Evolutionary conservation across 2,329 filamentous ascomycete genomes (phyloP), one percentile per base, ranked within the genome.

Genomic region (Aspergillus pseudotamarii): DNA sequence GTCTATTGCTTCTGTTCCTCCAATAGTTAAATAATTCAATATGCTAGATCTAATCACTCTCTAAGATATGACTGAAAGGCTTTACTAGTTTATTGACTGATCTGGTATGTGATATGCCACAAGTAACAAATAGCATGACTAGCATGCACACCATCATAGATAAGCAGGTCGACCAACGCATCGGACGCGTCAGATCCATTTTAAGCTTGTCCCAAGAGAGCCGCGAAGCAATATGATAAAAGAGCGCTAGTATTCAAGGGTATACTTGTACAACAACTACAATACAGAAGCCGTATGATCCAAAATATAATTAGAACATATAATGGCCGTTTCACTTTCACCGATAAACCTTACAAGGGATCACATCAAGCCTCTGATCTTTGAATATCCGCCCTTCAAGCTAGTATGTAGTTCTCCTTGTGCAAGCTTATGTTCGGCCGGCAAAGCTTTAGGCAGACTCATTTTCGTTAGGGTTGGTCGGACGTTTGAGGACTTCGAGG

Each of bases 401-500:
- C 14, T 36, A 30, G 19, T 46, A 53, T 43, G 30, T 5, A 50
- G n/a, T 54, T 46, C 45, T 32, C 41, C 21, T 34, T 14, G 5
- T 55, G 51, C 32, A 55, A n/a, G 32, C 32, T 54, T 54, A 16
- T 21, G 9, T 26, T 55, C 14, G n/a, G 30, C 4, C 6, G 12
- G 19, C 30, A 34, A 45, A 43, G 51, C 57, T 63, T 67, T 67
- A 57, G 69, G 21, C 66, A 57, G 36, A 61, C 51, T 55, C 63
- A 45, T 60, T 48, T 51, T 45, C 21, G n/a, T 60, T 43, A 41
- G 57, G 2, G 57, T 64, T 62, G 19, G 61, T 57, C 11, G 74
- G 73, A n/a, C 75, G 74, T 61, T 67, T 73, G 56, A 78, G 75
- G 46, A 78, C 72, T 66, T 78, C 76, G 32, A 78, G 57, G 23